Evolutionary conservation across 2,329 filamentous ascomycete genomes (phyloP).

Genomic region (Lasiodiplodia sp.): DNA sequence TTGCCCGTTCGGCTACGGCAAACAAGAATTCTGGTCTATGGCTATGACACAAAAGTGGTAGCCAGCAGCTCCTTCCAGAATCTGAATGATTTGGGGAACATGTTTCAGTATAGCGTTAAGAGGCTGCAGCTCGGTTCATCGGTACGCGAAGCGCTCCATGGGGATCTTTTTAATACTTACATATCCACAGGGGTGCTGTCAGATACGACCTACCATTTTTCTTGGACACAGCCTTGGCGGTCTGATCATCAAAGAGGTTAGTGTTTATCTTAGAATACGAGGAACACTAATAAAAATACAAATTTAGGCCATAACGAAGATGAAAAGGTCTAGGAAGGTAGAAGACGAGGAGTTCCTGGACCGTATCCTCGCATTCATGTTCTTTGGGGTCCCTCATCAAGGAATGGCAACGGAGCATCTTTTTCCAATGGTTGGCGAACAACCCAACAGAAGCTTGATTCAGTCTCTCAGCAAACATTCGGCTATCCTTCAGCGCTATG

Average conservation of each 20-base stretch:
- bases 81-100: not conserved
- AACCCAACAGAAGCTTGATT: conserved; percentile 3
- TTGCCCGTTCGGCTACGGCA: conserved; percentile 36
- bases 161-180: no score
- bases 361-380: not conserved
- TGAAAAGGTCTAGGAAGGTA: not conserved
- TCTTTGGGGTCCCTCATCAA: conserved; percentile 13
- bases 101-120: not conserved
- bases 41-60: conserved; percentile 34
- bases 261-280: no score
- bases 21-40: conserved; percentile 39
- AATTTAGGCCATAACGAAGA: not conserved
- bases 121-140: not conserved
- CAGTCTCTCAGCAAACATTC: not conserved
- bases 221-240: conserved; percentile 15
- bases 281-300: no score
- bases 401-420: conserved; percentile 6
- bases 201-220: not conserved
- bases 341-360: not conserved
- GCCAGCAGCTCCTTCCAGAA: conserved; percentile 5
- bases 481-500: not conserved
- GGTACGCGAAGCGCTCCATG: no score
- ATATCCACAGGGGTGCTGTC: not conserved
- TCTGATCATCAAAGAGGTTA: conserved; percentile 16
- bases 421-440: not conserved